These are phyloP conservation scores for Pythium inflatum DNA, from an alignment of 352 stramenopile genomes.

Conservation along the genomic window DNA sequence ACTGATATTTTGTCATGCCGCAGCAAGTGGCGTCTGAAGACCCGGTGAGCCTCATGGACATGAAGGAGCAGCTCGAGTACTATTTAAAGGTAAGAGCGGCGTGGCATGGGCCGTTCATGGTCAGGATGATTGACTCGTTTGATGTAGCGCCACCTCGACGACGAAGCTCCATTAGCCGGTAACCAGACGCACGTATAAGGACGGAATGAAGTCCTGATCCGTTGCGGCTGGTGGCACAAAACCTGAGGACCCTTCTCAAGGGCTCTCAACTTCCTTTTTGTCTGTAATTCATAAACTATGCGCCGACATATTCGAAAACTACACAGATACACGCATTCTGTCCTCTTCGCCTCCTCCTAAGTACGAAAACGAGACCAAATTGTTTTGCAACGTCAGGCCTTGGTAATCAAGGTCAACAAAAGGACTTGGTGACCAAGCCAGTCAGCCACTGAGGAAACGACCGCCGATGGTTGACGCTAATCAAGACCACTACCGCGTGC, in stretches of 20 bases:
- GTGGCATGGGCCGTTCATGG: slow-evolving; percentile 1
- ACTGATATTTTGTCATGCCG: too few species aligned
- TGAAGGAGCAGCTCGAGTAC: slow-evolving; percentile 85
- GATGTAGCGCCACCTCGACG: slow-evolving; percentile 31
- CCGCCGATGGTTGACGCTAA: too few species aligned
- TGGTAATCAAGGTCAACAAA: not conserved
- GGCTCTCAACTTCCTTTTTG: slow-evolving; percentile 12
- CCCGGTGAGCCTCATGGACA: slow-evolving; percentile 53
- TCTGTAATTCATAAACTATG: slow-evolving; percentile 5
- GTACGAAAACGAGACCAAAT: slow-evolving; percentile 8
- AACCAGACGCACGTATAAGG: slow-evolving; percentile 27
- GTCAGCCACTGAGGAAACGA: too few species aligned
- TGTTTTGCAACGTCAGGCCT: slow-evolving; percentile 14
- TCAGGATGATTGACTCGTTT: too few species aligned
- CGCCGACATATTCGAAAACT: not conserved
- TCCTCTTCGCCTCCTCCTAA: slow-evolving; percentile 10
- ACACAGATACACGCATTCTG: too few species aligned
- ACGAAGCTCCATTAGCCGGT: slow-evolving; percentile 18
- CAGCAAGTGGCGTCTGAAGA: slow-evolving; percentile 63
- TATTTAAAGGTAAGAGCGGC: slow-evolving; percentile 89
- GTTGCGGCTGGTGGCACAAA: not conserved
- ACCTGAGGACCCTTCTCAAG: not conserved
- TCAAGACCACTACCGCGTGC: slow-evolving; percentile 62
- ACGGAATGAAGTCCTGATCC: slow-evolving; percentile 10
- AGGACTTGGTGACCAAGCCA: too few species aligned